These are phyloP conservation scores for Bryoerythrophyllum caledonicum DNA, from an alignment of 225 moss, liverwort and hornwort genomes.

Conservation along the genomic window DNA sequence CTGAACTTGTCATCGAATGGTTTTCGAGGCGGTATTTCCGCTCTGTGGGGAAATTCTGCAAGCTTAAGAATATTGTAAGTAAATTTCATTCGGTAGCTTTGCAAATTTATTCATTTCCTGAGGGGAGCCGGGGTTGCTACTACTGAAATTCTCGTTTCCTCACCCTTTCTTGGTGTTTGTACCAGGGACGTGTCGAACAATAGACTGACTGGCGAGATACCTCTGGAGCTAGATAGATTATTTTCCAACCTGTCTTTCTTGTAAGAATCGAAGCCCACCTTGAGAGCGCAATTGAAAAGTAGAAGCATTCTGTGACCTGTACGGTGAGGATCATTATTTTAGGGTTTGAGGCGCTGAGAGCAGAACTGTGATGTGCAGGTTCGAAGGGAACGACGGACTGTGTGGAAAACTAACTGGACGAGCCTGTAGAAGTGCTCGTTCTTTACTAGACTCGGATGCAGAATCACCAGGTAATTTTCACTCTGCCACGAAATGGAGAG, in stretches of 20 bases:
- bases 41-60: neutral
- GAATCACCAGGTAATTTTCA: slow-evolving; percentile 4
- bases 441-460: slow-evolving; percentile 6
- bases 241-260: neutral
- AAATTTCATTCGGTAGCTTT: neutral
- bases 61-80: slow-evolving; percentile 28
- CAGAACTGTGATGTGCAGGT: slow-evolving; percentile 19
- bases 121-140: neutral
- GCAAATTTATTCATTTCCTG: neutral
- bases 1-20: slow-evolving; percentile 26
- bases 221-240: neutral
- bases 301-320: neutral
- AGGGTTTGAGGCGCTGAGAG: neutral
- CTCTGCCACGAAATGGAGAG: neutral
- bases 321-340: neutral
- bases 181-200: slow-evolving; percentile 23
- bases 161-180: neutral
- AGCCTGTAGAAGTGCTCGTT: neutral
- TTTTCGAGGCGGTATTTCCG: slow-evolving; percentile 20
- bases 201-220: slow-evolving; percentile 9
- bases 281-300: neutral
- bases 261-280: slow-evolving; percentile 11
- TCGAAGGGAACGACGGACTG: slow-evolving; percentile 20
- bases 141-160: neutral
- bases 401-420: slow-evolving; percentile 16